Evolutionary conservation across 805 yeast species (phyloP).

Genomic region (Yamadazyma philogaea): DNA sequence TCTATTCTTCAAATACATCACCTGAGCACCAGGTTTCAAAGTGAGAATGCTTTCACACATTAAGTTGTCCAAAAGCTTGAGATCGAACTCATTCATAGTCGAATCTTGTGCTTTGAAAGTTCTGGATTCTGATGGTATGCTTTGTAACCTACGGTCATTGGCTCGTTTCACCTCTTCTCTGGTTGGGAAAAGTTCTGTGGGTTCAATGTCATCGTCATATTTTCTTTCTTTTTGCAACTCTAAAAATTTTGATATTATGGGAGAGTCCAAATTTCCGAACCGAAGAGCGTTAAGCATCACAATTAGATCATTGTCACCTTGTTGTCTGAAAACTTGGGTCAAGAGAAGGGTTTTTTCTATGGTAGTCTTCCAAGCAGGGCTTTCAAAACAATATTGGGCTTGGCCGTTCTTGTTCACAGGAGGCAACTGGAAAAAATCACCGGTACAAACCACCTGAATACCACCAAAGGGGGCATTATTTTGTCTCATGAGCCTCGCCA

Average conservation of each 20-base stretch:
- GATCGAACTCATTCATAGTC: conserved; percentile 16
- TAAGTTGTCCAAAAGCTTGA: conserved; percentile 49
- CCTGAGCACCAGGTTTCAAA: conserved; percentile 86
- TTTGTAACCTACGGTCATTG: conserved; percentile 43
- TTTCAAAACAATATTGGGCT: conserved; percentile 68
- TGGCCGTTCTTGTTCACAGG: conserved; percentile 57
- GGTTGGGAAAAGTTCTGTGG: conserved; percentile 88
- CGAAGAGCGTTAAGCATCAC: conserved; percentile 79
- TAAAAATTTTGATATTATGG: conserved; percentile 47
- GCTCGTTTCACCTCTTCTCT: conserved; percentile 81
- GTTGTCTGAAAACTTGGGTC: conserved; percentile 82
- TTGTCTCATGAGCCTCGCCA: conserved; percentile 61
- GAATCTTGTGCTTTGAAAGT: conserved; percentile 43
- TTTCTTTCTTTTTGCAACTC: conserved; percentile 54
- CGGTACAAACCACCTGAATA: conserved; percentile 81
- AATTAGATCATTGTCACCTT: conserved; percentile 72
- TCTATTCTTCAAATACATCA: conserved; percentile 84
- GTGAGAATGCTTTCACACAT: conserved; percentile 67
- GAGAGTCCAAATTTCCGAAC: conserved; percentile 57
- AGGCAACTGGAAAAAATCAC: conserved; percentile 96
- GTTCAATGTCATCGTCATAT: conserved; percentile 73
- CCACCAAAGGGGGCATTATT: conserved; percentile 82
- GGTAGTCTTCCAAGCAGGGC: conserved; percentile 62
- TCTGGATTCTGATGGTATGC: conserved; percentile 44
- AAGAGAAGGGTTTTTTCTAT: conserved; percentile 66